Evolutionary conservation across 345 rosid genomes (phyloP).

Genomic region (Bruguiera parviflora): DNA sequence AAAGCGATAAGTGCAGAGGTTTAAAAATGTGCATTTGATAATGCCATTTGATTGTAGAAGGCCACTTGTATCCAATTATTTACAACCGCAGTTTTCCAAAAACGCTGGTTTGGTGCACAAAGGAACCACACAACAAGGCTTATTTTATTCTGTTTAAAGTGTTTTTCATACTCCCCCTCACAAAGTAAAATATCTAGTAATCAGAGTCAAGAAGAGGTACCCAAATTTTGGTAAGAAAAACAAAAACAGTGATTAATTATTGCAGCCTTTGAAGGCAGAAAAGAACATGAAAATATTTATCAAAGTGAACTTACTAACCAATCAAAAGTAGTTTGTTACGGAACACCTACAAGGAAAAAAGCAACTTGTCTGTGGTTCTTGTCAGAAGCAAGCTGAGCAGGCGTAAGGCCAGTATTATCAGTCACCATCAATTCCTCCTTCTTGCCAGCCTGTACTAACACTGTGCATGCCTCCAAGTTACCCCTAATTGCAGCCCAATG

Average conservation of each 20-base stretch:
- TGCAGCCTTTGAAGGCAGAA: conserved; percentile 2
- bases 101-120: too few species aligned
- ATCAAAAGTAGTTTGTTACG: conserved; percentile 30
- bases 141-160: too few species aligned
- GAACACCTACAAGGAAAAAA: conserved; percentile 90
- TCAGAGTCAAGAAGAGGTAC: too few species aligned
- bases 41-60: too few species aligned
- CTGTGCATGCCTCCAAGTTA: conserved; percentile 98
- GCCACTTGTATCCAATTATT: too few species aligned
- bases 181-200: too few species aligned
- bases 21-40: too few species aligned
- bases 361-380: conserved; percentile 98
- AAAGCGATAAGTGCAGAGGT: too few species aligned
- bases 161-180: too few species aligned
- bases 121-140: too few species aligned
- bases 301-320: conserved; percentile 28
- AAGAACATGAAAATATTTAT: background rate
- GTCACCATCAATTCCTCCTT: conserved; percentile 84
- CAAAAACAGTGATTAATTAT: background rate
- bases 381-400: conserved; percentile 98
- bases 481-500: conserved; percentile 99
- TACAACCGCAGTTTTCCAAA: too few species aligned
- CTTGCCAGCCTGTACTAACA: conserved; percentile 96
- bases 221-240: too few species aligned
- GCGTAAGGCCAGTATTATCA: conserved; percentile 91